Evolutionary conservation across 78 protist genomes (phyloP).

Genomic region (Cyanophora paradoxa): DNA sequence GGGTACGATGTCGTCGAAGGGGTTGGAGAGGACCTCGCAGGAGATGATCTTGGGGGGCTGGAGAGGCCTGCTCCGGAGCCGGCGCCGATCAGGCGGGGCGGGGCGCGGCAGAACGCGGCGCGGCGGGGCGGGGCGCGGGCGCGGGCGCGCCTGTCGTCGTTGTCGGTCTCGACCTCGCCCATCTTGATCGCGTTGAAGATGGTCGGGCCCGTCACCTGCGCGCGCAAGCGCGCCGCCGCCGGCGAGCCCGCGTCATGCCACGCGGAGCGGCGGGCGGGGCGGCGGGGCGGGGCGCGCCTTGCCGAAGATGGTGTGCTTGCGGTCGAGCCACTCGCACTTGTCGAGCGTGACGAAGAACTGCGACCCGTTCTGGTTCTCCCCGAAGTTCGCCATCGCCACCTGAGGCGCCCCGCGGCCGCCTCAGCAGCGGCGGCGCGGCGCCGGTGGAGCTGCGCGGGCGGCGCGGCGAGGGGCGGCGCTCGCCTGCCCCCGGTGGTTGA

Average conservation of each 20-base stretch:
- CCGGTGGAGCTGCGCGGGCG: no score
- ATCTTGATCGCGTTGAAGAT: slow-evolving; percentile 57
- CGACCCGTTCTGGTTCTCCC: slow-evolving; percentile 49
- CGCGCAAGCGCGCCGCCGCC: neutral
- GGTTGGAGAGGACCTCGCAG: slow-evolving; percentile 67
- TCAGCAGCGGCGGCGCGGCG: no score
- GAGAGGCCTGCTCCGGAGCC: no score
- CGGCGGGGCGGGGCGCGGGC: slow-evolving; percentile 74
- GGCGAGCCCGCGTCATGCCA: neutral
- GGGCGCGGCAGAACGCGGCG: slow-evolving; percentile 37
- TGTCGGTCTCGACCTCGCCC: slow-evolving; percentile 50
- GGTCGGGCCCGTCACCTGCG: slow-evolving; percentile 57
- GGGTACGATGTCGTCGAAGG: slow-evolving; percentile 80
- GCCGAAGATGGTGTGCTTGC: slow-evolving; percentile 88
- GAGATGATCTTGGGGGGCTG: no score
- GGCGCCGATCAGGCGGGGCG: no score
- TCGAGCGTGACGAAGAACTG: slow-evolving; percentile 91
- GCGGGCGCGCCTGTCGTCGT: no score
- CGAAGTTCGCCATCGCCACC: slow-evolving; percentile 26
- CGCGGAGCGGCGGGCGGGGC: no score
- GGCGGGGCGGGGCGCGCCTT: no score
- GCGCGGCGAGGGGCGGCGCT: no score
- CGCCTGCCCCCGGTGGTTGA: no score
- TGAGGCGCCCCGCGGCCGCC: no score
- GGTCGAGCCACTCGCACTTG: slow-evolving; percentile 53